Conservation (phyloP, 2,329 filamentous ascomycete species). For the Penicillium sp. region DNA sequence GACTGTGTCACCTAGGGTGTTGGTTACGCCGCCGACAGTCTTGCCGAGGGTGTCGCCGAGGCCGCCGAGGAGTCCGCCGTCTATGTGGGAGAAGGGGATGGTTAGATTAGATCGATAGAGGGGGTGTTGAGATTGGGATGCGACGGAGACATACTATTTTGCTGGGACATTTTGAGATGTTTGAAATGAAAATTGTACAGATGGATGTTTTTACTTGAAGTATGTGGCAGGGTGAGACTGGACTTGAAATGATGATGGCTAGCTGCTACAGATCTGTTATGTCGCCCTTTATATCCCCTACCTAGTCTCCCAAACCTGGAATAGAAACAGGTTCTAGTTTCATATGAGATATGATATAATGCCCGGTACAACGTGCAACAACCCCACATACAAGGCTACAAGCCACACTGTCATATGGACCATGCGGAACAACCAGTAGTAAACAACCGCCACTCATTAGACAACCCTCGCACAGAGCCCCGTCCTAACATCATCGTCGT, state of each 20-base stretch:
- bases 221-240: not conserved
- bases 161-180: constrained; percentile 4
- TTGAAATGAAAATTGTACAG: not conserved
- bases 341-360: constrained; percentile 32
- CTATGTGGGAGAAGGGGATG: not conserved
- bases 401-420: constrained; percentile 23
- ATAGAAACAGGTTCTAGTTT: constrained; percentile 21
- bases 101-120: not conserved
- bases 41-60: constrained; percentile 38
- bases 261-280: not conserved
- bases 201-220: not conserved
- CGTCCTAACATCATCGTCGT: not conserved
- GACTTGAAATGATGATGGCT: not conserved
- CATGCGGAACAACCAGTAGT: constrained; percentile 2
- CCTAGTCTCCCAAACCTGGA: not conserved
- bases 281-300: not conserved
- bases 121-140: not conserved
- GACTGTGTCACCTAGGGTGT: constrained; percentile 38
- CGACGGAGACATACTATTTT: constrained; percentile 2
- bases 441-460: not conserved
- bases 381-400: constrained; percentile 8
- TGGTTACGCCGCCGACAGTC: constrained; percentile 42
- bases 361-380: constrained; percentile 9
- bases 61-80: constrained; percentile 36
- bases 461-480: constrained; percentile 3